Evolutionary conservation across 148 eudicot species (phyloP), one percentile per base, ranked within the genome.

Genomic region (Tetragonia tetragonoides): DNA sequence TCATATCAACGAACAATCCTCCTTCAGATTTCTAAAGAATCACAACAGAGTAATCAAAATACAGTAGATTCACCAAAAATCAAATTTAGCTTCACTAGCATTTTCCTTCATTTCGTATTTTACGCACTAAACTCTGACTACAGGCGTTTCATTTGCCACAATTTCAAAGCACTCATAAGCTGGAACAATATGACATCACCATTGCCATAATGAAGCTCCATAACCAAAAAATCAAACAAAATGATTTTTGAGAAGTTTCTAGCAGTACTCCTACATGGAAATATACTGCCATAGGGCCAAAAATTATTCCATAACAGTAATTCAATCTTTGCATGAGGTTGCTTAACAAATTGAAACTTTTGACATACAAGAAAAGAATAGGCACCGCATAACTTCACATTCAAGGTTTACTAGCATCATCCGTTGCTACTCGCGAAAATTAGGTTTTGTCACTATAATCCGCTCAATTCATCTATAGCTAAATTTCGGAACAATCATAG

Each of bases 1-100:
- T 84, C 99, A 95, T 93, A 84, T 95, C 99, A 42, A 95, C 85
- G 79, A 83, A 95, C 71, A 95, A 80, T 61, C 99, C 99, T 69
- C 99, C 99, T 80, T 91, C 94, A 20, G 97, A 95, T 88, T 85
- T 92, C 97, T 95, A 82, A 66, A 69, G 37, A 44, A 76, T 61
- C 75, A 78, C 21, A 78, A 6, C 60, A 7, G 70, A 46, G n/a
- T 56, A 77, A 49, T 68, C 12, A 77, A 51, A 10, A 68, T 56
- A 44, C 12, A 59, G 16, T 56, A 15, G 23, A 78, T 17, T 15
- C 40, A 21, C 68, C 16, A 77, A 7, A 62, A 7, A 8, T 61
- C 77, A 74, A 11, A 37, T 62, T 23, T 20, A 6, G 42, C 34
- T 41, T 24, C 49, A 75, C 28, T 38, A 44, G 44, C 21, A 73